Base-by-base conservation (phyloP, 1,284 basidiomycete genomes). In the Apiotrichum laibachii region DNA sequence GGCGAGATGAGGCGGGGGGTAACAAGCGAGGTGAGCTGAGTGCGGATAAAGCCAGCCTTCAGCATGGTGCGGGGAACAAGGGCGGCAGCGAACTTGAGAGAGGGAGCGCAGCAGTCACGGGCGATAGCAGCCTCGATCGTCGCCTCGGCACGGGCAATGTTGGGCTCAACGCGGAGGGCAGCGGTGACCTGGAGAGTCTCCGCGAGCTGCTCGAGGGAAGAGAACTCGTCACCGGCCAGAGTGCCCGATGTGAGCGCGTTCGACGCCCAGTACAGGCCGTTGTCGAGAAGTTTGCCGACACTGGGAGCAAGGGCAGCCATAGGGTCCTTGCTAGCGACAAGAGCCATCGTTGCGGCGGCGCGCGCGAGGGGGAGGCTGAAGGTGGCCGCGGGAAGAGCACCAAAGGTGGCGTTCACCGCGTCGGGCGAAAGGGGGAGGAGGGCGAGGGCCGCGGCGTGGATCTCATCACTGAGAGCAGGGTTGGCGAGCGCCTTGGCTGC, bases 91-190 rank as follows among this genome's bases (percentile, higher is more conserved):
- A 94, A 79, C 0, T 78, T 67, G 8, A 90, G 67, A 10, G 81
- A 82, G 12, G 66, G 44, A 48, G 82, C 80, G 0, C 77, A 69
- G 13, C 92, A 75, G 16, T 84, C 81, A 61, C 84, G 80, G 66
- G 87, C 86, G 40, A 90, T 79, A 2, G 85, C 81, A 0, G 85
- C 84, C 8, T 83, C 83, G 39, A 95, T 70, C 26, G 92, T 78
- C 0, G 90, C 87, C 61, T 97, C 93, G 0, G 85, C 85, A 9
- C 88, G 75, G 64, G 87, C 83, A 1, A 81, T 65, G 62, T 86
- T 87, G 40, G 85, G 75, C 46, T 69, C 69, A 12, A 68, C 48
- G 18, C 62, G 63, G n/a, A 61, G 50, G 5, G 61, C 50, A 15
- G 55, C 39, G 19, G 49, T 50, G 18, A 68, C 51, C 5, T 48